Evolutionary conservation across 2,329 filamentous ascomycete genomes (phyloP), one percentile per base, ranked within the genome.

Genomic region (Colletotrichum gloeosporioides): DNA sequence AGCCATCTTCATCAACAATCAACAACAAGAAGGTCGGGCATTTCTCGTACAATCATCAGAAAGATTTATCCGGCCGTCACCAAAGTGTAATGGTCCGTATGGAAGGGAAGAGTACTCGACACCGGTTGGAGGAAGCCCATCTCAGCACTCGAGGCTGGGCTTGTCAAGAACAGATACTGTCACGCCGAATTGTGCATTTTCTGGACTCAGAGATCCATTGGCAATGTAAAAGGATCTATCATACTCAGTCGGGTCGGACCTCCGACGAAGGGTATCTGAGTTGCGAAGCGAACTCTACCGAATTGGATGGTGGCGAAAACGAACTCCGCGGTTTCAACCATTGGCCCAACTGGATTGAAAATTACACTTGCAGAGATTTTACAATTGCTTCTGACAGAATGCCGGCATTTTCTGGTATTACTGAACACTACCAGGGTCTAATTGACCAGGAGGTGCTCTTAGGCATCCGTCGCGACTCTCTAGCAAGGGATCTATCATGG

Each of bases 81-180:
- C 4, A 15, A 12, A 34, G 22, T 6, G 13, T 34, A 3, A 65
- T 65, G 59, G 49, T 74, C 2, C 61, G 53, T 9, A 9, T 72
- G 5, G 53, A 49, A 55, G 18, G 3, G 8, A n/a, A 15, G 1
- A 6, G 49, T 3, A 16, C 36, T 4, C n/a, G 8, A 9, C 8
- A 8, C 2, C 18, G 29, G 8, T 15, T 31, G 13, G 22, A 44
- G 10, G 15, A 8, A 1, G n/a, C 49, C 5, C 53, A n/a, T 31
- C 69, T 75, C 5, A 72, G 31, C 34, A 71, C 44, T 1, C 67
- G 67, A 3, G 55, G 29, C 15, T 71, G 72, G 72, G 59, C 13
- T 1, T n/a, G 70, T 7, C 72, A 71, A 6, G 72, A 74, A 3
- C 34, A 64, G 18, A 27, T 74, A 2, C 34, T 74, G 1, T 74